Base-by-base conservation (phyloP, 495 filamentous ascomycete species). In the Cercophora scortea region DNA sequence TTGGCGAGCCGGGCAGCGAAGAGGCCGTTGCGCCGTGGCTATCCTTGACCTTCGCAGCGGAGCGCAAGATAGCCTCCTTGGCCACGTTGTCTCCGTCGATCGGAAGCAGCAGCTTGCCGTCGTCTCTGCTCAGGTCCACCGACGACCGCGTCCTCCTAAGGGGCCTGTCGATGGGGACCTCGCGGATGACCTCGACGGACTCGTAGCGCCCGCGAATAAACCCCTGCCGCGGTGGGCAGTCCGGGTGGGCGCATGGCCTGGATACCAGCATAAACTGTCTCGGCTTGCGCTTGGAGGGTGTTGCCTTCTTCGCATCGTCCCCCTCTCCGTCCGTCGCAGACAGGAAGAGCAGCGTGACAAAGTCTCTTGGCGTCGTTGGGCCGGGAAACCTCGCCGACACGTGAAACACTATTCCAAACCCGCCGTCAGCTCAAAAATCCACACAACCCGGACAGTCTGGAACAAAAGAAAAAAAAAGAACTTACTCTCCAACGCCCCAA, bases 331-430 rank as follows among this genome's bases (percentile, higher is more conserved):
- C 45, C n/a, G n/a, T n/a, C n/a, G 55, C 54, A 9, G 80, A 76
- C 32, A 77, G 87, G 41, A 94, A 71, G 32, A 89, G 74, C 59
- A 91, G 65, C 10, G 84, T 82, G 33, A 96, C 82, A 68, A 96
- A 96, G 61, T 96, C 93, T 61, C 92, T 74, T 25, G 92, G 83
- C 9, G 90, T 79, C 1, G 88, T 90, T 16, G 92, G 92, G 6
- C 87, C 88, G 0, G 91, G 90, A 63, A 96, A 96, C 69, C 90
- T 85, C 3, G 90, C 91, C 4, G 86, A 89, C 0, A 95, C 76
- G 59, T 90, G 83, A 58, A 87, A 95, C 6, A 96, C 88, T 81
- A 42, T 25, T 25, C 25, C 2, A 25, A 25, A 25, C 25, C 25
- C 25, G 5, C 25, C 25, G 25, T 25, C 17, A 42, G 39, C n/a